phyloP scores from a whole-genome alignment of 352 stramenopile genomes.

The Phytophthora tentaculata region DNA sequence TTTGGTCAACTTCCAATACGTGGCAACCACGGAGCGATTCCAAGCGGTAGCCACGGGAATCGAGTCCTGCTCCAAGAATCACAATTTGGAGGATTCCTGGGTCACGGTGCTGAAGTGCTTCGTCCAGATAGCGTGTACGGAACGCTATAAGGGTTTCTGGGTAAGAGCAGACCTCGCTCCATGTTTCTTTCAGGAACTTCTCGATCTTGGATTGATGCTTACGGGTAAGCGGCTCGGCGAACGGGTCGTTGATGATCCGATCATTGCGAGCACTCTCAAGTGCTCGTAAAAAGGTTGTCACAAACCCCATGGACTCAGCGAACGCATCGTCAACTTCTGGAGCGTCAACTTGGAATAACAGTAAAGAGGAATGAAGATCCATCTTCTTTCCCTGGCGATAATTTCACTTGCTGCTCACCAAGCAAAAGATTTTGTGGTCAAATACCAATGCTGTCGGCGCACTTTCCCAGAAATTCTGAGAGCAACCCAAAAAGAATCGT shows the following conservation, averaged over 20 bases:
- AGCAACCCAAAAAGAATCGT: neutral
- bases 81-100: constrained; percentile 57
- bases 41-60: constrained; percentile 62
- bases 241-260: constrained; percentile 45
- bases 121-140: constrained; percentile 62
- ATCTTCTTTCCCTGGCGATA: constrained; percentile 10
- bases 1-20: constrained; percentile 65
- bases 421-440: constrained; percentile 13
- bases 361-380: constrained; percentile 13
- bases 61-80: constrained; percentile 59
- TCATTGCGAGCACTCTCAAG: constrained; percentile 40
- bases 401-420: neutral
- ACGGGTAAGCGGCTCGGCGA: constrained; percentile 35
- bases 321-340: constrained; percentile 29
- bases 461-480: constrained; percentile 35
- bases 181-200: constrained; percentile 24
- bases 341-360: constrained; percentile 26
- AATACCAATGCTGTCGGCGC: no score
- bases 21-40: constrained; percentile 46
- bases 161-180: constrained; percentile 5
- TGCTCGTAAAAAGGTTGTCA: constrained; percentile 41
- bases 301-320: constrained; percentile 42
- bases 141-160: constrained; percentile 42
- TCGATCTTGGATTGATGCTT: constrained; percentile 36
- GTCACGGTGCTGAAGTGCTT: constrained; percentile 51